Percentiles rank a stretch among this genome's conserved stretches.
Conservation (phyloP, 2,329 filamentous ascomycete genomes). For the Ophiocordyceps polyrhachis-furcata region DNA sequence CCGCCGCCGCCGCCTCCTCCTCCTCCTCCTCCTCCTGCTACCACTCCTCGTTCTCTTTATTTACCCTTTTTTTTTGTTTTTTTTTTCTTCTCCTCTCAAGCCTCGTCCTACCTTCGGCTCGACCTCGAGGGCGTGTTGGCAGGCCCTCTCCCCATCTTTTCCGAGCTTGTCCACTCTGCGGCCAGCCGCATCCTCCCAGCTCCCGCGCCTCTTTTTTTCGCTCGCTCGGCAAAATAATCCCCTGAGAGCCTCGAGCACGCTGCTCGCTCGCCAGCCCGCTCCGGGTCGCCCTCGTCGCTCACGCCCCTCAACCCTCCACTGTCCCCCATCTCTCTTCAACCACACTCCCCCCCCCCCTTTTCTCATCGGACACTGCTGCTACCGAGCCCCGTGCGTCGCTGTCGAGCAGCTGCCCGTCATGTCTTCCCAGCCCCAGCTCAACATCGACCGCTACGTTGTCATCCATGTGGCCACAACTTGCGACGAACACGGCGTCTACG, state of each 20-base stretch:
- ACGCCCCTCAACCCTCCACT: constrained; percentile 6
- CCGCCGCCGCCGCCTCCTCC: too few relatives aligned
- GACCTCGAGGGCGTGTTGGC: constrained; percentile 6
- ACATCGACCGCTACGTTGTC: constrained; percentile 90
- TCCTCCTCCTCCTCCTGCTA: neutral
- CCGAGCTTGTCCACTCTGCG: constrained; percentile 4
- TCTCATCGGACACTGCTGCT: constrained; percentile 3
- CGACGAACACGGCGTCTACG: constrained; percentile 97
- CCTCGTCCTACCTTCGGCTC: constrained; percentile 4
- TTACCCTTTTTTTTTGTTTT: too few relatives aligned
- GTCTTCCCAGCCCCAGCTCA: constrained; percentile 34
- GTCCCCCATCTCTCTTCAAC: neutral
- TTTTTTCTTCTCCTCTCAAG: constrained; percentile 2
- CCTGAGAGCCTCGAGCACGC: neutral
- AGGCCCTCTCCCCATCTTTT: constrained; percentile 3
- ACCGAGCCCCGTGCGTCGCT: constrained; percentile 4
- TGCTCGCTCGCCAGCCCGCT: too few relatives aligned
- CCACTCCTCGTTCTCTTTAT: neutral
- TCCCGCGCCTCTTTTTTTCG: neutral
- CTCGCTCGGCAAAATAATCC: neutral
- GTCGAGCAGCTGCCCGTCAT: constrained; percentile 12
- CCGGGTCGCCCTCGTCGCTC: neutral
- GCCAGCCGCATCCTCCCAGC: constrained; percentile 1
- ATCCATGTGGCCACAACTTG: constrained; percentile 98
- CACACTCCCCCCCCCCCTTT: neutral